Conservation (phyloP, 2,329 filamentous ascomycete genomes). For the Epicoccum nigrum region DNA sequence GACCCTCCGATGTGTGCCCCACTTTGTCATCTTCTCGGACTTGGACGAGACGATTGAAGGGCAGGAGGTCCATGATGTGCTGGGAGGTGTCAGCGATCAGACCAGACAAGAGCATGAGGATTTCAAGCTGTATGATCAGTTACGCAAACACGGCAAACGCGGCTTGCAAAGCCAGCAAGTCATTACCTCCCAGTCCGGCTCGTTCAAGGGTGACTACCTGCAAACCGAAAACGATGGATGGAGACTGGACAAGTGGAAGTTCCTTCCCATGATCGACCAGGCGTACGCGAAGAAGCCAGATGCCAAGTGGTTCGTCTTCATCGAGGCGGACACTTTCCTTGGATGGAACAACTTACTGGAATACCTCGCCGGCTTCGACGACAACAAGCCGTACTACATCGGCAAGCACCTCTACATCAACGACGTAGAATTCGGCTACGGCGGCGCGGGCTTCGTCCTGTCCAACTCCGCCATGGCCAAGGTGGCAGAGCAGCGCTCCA, state of each 20-base stretch:
- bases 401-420: conserved; percentile 54
- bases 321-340: conserved; percentile 47
- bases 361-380: conserved; percentile 49
- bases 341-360: conserved; percentile 49
- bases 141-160: conserved; percentile 54
- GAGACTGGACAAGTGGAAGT: conserved; percentile 66
- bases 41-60: conserved; percentile 60
- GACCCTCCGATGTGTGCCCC: conserved; percentile 61
- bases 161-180: conserved; percentile 43
- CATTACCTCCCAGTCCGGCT: conserved; percentile 40
- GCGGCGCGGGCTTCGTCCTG: conserved; percentile 53
- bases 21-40: conserved; percentile 65
- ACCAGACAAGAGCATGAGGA: conserved; percentile 53
- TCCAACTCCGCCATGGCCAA: conserved; percentile 51
- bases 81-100: conserved; percentile 52
- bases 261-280: conserved; percentile 61
- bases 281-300: conserved; percentile 48
- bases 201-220: conserved; percentile 43
- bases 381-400: conserved; percentile 50
- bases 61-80: conserved; percentile 55
- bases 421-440: conserved; percentile 53
- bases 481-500: conserved; percentile 39
- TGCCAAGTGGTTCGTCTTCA: conserved; percentile 49
- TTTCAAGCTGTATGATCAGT: conserved; percentile 60
- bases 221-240: conserved; percentile 53